Evolutionary conservation across 345 rosid species (phyloP).

Genomic region (Brassica nigra): DNA sequence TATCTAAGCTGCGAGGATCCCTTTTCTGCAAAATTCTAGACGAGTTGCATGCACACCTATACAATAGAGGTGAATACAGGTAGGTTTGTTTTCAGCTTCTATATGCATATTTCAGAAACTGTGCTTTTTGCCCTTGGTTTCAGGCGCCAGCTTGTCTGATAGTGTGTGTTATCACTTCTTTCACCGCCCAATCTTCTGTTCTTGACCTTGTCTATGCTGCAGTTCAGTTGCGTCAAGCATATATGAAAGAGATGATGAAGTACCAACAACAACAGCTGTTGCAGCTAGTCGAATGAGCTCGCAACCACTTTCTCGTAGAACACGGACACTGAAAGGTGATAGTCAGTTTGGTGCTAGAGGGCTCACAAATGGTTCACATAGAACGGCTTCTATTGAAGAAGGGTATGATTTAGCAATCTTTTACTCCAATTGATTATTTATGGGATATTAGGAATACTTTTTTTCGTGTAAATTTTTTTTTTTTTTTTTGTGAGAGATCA

Average conservation of each 20-base stretch:
- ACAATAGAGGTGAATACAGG: conserved; percentile 97
- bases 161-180: conserved; percentile 21
- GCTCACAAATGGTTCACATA: conserved; percentile 66
- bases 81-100: conserved; percentile 31
- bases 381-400: conserved; percentile 69
- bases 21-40: conserved; percentile 85
- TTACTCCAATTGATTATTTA: conserved; percentile 24
- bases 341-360: conserved; percentile 63
- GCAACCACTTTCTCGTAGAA: conserved; percentile 91
- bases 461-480: not conserved
- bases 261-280: conserved; percentile 81
- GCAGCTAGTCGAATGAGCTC: conserved; percentile 62
- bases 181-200: conserved; percentile 28
- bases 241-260: conserved; percentile 84
- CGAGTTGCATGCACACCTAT: conserved; percentile 95
- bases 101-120: not conserved
- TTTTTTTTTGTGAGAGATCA: conserved; percentile 7
- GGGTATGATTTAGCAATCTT: conserved; percentile 48
- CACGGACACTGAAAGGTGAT: conserved; percentile 80
- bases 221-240: conserved; percentile 76
- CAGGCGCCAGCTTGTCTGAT: conserved; percentile 2
- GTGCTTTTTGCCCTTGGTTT: conserved; percentile 13
- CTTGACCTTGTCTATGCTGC: conserved; percentile 50
- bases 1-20: conserved; percentile 81
- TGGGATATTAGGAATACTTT: not conserved